A percentile compares a stretch with the other conserved stretches of the same genome.
These are phyloP conservation scores for Paramecium sonneborni DNA, from an alignment of 73 alveolate genomes.

Conservation along the genomic window DNA sequence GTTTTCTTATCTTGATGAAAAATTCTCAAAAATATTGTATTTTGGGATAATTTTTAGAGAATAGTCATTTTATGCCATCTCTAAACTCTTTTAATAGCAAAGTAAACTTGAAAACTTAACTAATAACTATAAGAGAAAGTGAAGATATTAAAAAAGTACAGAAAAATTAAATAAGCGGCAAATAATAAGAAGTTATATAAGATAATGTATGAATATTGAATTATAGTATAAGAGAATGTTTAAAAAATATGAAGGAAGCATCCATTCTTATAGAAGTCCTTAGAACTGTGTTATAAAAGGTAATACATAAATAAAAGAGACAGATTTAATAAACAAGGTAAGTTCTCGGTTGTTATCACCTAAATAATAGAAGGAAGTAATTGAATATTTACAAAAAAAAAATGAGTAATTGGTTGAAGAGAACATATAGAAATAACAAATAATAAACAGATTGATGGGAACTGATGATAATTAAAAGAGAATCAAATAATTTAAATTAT, in stretches of 20 bases:
- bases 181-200: not conserved
- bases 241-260: not conserved
- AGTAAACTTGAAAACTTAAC: too few relatives aligned
- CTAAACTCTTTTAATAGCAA: too few relatives aligned
- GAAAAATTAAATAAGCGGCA: not conserved
- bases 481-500: not conserved
- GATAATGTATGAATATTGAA: not conserved
- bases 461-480: not conserved
- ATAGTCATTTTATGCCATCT: too few relatives aligned
- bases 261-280: not conserved
- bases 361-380: not conserved
- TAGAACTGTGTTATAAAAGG: not conserved
- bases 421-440: not conserved
- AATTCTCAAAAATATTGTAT: too few relatives aligned
- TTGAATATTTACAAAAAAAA: constrained; percentile 9
- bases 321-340: not conserved
- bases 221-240: not conserved
- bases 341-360: not conserved
- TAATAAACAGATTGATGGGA: not conserved
- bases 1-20: too few relatives aligned
- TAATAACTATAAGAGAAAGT: too few relatives aligned
- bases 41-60: too few relatives aligned
- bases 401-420: not conserved
- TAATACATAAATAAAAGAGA: not conserved
- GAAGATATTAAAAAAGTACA: too few relatives aligned